A percentile compares a stretch with the other conserved stretches of the same genome.
Evolutionary conservation across 176 grass and related monocot genomes (phyloP).

Genomic region (Cenchrus americanus): DNA sequence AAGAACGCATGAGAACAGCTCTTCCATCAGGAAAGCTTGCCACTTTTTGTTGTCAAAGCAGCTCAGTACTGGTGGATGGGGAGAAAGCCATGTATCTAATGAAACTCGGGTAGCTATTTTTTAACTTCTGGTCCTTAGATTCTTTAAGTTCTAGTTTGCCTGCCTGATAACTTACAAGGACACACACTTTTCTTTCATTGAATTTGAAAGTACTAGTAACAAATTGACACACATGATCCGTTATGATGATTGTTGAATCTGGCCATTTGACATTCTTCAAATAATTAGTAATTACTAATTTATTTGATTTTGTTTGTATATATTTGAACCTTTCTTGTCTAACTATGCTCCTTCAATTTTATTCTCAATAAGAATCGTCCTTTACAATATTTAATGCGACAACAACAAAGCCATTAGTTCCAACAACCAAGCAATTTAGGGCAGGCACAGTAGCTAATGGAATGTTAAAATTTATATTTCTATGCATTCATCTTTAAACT

Average conservation of each 20-base stretch:
- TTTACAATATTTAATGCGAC: too few species aligned
- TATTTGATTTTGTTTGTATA: too few species aligned
- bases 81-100: not conserved
- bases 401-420: too few species aligned
- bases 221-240: too few species aligned
- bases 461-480: not conserved
- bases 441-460: not conserved
- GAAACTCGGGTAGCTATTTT: not conserved
- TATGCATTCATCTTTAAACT: not conserved
- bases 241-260: too few species aligned
- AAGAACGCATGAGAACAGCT: not conserved
- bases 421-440: too few species aligned
- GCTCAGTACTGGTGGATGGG: constrained; percentile 40
- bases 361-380: too few species aligned
- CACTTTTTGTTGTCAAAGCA: constrained; percentile 55
- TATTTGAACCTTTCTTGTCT: too few species aligned
- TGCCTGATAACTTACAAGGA: not conserved
- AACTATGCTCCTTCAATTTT: too few species aligned
- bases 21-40: not conserved
- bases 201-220: too few species aligned
- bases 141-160: not conserved
- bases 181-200: not conserved
- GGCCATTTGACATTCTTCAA: too few species aligned
- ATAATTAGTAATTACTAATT: too few species aligned
- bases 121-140: not conserved